Base-by-base conservation (phyloP, 176 grass and related monocot species). In the Triticum timopheevii region DNA sequence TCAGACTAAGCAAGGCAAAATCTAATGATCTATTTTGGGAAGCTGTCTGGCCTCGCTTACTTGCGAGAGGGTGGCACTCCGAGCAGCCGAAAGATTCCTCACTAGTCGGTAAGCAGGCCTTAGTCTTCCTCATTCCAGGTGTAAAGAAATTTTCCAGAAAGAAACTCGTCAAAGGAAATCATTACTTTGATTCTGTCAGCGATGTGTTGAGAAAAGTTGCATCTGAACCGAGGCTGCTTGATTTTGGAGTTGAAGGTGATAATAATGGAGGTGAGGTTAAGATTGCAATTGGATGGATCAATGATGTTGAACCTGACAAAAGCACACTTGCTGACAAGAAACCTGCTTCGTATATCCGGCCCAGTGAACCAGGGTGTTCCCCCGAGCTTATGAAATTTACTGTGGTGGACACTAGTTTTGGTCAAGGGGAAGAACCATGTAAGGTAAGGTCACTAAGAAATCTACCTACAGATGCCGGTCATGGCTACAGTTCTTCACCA, bases 1-100 rank as follows among this genome's bases (percentile, higher is more conserved):
- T 96, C 79, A 96, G 97, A 87, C 68, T 98, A 73, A 95, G 97
- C 84, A 98, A 98, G 81, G 92, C 94, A 65, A 96, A 89, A 84
- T 96, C 97, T 50, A 98, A 96, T 87, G 97, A 98, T 96, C 89
- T 98, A 74, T 98, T 98, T 67, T 98, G 97, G 97, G 97, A 98
- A 84, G 97, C 97, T 84, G 92, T 98, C 34, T 98, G 97, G 97
- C 97, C 97, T 83, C 94, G 97, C 31, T 83, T 95, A 80, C 90
- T 98, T 78, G 82, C 92, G 68, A 92, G 87, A 81, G 96, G 96
- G 79, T 98, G 96, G 96, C 93, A 91, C 66, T 94, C 92, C 7
- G 90, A 92, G 76, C 96, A 98, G 59, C 92, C 93, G 34, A 96
- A 91, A 80, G 89, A 94, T 84, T 61, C 82, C 52, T 79, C 73